Evolutionary conservation across 352 stramenopile genomes (phyloP), one percentile per base, ranked within the genome.

Genomic region (Phytophthora capsici): DNA sequence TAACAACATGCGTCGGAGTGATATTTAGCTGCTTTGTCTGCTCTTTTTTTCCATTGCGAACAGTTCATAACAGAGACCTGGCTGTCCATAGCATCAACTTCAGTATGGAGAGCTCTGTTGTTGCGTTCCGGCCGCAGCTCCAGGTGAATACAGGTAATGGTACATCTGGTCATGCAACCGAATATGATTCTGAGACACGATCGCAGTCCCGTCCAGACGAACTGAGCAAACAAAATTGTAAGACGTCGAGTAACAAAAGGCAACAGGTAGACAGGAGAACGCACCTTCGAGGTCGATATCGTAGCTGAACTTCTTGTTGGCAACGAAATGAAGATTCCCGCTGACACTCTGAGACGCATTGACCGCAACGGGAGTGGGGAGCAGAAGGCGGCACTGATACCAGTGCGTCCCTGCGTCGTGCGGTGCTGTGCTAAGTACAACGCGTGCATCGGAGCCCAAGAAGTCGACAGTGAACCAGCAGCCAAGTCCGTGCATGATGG

Each of bases 401-500:
- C 86, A 96, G 63, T 95, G 86, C 30, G 88, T 95, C 32, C 85
- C 86, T 16, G 75, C 69, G 17, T 87, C 79, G 13, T 91, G 79
- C 2, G 84, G 86, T 14, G 76, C 85, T 12, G 94, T 98, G 61
- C 80, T 96, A 13, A 98, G 82, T 45, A 94, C 82, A 7, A 98
- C 80, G 6, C 78, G 75, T 8, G 87, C 69, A 23, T 83, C 80
- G 14, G 82, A 93, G 3, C 96, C 97, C 37, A 90, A 80, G 64
- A 99, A 99, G 70, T 99, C 95, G 23, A 99, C 91, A 4, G 96
- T 99, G 77, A 99, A 99, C 98, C 98, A 99, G 64, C 97, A 98
- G 19, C 96, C 98, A 46, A 99, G 89, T 5, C 97, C 98, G 73
- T 98, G 97, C 59, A 99, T 84, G 38, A 98, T 91, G 5, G 91